A percentile compares a stretch with the other conserved stretches of the same genome.
Conservation (phyloP, 208 protist species). For the Trypanosoma conorhini region DNA sequence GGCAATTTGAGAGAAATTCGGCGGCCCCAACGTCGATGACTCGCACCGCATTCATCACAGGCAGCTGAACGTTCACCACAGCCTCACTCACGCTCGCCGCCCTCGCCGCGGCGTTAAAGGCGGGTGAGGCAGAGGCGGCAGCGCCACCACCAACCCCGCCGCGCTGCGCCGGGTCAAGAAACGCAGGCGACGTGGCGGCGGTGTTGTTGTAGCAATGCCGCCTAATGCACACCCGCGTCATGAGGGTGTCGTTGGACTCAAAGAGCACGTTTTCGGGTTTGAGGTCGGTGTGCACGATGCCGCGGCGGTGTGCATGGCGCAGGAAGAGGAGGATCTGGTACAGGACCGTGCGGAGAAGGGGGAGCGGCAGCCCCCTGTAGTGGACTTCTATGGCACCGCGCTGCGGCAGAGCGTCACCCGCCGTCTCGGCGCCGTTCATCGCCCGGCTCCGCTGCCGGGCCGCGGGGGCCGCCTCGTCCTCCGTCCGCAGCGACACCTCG, state of each 20-base stretch:
- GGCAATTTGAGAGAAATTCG: conserved; percentile 38
- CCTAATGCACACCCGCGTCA: conserved; percentile 32
- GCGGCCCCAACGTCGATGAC: conserved; percentile 77
- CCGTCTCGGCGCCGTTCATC: conserved; percentile 3
- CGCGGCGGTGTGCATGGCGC: conserved; percentile 55
- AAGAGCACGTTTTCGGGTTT: conserved; percentile 90
- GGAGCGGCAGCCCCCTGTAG: conserved; percentile 58
- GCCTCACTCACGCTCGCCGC: conserved; percentile 8
- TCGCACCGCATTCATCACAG: conserved; percentile 62
- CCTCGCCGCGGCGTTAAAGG: not conserved
- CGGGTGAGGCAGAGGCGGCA: not conserved
- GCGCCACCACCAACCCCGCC: not conserved
- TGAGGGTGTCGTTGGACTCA: conserved; percentile 51
- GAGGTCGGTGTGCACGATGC: conserved; percentile 82
- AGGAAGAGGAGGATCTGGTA: conserved; percentile 81
- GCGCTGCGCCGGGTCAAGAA: not conserved
- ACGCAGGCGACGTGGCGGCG: not conserved
- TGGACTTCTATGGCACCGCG: conserved; percentile 32
- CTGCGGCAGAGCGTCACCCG: not conserved
- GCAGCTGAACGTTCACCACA: conserved; percentile 45
- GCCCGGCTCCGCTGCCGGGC: not conserved
- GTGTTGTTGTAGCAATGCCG: not conserved
- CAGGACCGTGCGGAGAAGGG: conserved; percentile 54
- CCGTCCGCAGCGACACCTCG: not conserved
- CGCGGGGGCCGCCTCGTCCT: not conserved